phyloP scores from a whole-genome alignment of 2,329 filamentous ascomycete species.

The Macrophomina phaseolina region DNA sequence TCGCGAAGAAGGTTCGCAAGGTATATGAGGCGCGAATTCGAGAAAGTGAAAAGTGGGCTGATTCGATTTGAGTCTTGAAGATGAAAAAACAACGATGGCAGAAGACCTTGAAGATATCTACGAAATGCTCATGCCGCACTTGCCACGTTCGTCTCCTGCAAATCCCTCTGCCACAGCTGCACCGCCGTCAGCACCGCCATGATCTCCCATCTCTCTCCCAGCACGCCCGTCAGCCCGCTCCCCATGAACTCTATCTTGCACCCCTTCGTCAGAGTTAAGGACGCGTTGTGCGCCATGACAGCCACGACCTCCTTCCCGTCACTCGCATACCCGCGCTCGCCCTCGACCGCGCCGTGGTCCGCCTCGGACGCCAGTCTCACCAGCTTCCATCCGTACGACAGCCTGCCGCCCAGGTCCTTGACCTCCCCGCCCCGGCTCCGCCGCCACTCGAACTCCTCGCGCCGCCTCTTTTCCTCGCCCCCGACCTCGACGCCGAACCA shows the following conservation, averaged over 20 bases:
- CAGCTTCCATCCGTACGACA: conserved; percentile 15
- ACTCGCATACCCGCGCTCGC: background rate
- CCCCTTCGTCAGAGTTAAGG: conserved; percentile 2
- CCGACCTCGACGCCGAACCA: background rate
- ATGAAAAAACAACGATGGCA: too few species aligned
- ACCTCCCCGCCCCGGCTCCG: background rate
- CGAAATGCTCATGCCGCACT: too few species aligned
- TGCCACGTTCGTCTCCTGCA: background rate
- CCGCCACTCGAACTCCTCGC: conserved; percentile 10
- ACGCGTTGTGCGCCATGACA: conserved; percentile 6
- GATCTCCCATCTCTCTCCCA: background rate
- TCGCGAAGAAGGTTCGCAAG: too few species aligned
- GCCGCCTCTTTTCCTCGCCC: background rate
- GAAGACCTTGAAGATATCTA: too few species aligned
- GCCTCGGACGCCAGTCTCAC: background rate
- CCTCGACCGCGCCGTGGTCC: background rate
- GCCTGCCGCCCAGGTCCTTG: background rate
- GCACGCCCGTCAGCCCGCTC: background rate
- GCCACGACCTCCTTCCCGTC: conserved; percentile 12
- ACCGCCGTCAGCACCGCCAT: background rate
- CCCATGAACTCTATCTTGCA: background rate
- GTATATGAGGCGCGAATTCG: too few species aligned
- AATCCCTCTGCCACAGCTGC: conserved; percentile 1
- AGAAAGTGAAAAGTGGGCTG: too few species aligned
- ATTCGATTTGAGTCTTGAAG: too few species aligned